Percentiles rank a stretch among this genome's conserved stretches.
Conservation (phyloP, 2,329 filamentous ascomycete species). For the Cercospora sp. region DNA sequence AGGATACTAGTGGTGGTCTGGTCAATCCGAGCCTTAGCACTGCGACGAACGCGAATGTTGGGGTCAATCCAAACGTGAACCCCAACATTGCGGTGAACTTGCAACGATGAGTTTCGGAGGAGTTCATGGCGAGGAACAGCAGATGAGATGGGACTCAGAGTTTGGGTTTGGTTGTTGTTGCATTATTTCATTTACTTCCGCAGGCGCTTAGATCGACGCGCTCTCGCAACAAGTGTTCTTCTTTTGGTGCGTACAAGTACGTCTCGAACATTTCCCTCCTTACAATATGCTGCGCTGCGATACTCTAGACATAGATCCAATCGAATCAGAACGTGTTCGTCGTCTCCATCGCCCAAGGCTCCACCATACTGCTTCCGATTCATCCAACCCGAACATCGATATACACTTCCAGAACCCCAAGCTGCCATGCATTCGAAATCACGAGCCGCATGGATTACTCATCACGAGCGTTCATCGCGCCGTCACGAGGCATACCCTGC, state of each 20-base stretch:
- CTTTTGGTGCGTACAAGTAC: not conserved
- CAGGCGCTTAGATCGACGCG: not conserved
- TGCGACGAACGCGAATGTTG: not conserved
- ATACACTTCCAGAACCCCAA: too few species aligned
- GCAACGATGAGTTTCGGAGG: not conserved
- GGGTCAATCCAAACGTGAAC: not conserved
- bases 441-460: not conserved
- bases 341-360: too few species aligned
- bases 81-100: not conserved
- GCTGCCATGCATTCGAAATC: not conserved
- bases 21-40: not conserved
- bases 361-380: too few species aligned
- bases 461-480: not conserved
- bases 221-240: not conserved
- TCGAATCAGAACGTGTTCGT: too few species aligned
- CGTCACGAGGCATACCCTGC: not conserved
- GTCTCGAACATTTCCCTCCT: not conserved
- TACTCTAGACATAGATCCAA: not conserved
- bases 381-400: too few species aligned
- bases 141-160: not conserved
- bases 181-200: not conserved
- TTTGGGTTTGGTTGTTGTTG: not conserved
- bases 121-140: not conserved
- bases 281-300: not conserved
- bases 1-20: not conserved